Evolutionary conservation across 129 eudicot species (phyloP).

Genomic region (Gnaphalium uliginosum): DNA sequence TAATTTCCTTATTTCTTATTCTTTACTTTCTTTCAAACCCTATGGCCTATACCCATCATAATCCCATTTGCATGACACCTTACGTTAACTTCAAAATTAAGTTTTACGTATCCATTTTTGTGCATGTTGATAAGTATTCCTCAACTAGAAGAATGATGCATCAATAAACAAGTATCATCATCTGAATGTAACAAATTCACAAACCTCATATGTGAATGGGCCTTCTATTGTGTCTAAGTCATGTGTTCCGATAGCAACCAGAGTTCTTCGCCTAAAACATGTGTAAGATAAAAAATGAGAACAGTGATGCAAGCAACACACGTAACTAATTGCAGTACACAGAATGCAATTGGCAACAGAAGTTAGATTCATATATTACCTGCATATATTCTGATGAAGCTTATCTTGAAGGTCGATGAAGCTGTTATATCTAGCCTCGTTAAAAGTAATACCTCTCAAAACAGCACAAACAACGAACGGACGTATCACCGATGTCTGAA

Average conservation of each 20-base stretch:
- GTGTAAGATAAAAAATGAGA: constrained; percentile 5
- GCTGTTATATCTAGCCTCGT: constrained; percentile 91
- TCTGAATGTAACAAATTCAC: constrained; percentile 22
- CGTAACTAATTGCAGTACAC: background rate
- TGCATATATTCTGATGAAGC: constrained; percentile 96
- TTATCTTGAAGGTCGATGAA: constrained; percentile 96
- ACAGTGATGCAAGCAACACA: background rate
- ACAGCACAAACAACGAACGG: constrained; percentile 93
- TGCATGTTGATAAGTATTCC: background rate
- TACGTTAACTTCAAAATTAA: background rate
- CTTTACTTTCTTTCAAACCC: no score
- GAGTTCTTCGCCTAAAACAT: constrained; percentile 70
- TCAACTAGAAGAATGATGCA: background rate
- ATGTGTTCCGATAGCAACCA: constrained; percentile 98
- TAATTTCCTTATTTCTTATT: no score
- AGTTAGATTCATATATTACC: constrained; percentile 41
- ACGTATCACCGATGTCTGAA: constrained; percentile 74
- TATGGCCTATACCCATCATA: no score
- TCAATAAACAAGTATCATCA: background rate
- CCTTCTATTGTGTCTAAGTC: constrained; percentile 88
- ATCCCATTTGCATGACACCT: no score
- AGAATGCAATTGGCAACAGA: background rate
- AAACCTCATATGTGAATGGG: constrained; percentile 95
- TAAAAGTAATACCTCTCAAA: constrained; percentile 81
- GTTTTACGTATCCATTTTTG: background rate